Evolutionary conservation across 768 basidiomycete species (phyloP).

Genomic region (Lentinula lateritia): DNA sequence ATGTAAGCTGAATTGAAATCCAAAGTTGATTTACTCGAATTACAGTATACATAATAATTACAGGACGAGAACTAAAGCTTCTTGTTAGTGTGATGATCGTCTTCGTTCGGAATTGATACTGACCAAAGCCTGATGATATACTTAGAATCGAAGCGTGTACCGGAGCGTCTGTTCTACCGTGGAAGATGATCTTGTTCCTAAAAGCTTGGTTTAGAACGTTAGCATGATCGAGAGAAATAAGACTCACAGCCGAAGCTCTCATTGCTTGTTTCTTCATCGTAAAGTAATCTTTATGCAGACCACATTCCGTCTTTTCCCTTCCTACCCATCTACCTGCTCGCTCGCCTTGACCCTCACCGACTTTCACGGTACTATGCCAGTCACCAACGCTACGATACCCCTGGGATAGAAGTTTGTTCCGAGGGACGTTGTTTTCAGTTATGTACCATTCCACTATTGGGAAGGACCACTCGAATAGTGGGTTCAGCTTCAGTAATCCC

Average conservation of each 20-base stretch:
- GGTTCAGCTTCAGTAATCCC: conserved; percentile 91
- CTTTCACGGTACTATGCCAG: conserved; percentile 89
- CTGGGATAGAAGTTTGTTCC: conserved; percentile 80
- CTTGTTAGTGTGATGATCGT: neutral
- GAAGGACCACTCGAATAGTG: conserved; percentile 87
- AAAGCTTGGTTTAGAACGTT: neutral
- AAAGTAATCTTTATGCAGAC: conserved; percentile 89
- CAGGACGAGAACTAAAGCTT: no score
- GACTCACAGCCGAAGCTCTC: conserved; percentile 7
- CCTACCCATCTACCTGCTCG: conserved; percentile 91
- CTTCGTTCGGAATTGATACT: neutral
- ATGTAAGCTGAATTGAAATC: neutral
- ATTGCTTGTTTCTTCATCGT: conserved; percentile 58
- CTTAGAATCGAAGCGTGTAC: neutral
- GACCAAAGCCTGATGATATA: neutral
- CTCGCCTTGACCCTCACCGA: conserved; percentile 72
- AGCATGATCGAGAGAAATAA: neutral
- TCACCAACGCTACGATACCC: conserved; percentile 97
- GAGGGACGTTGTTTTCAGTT: conserved; percentile 74
- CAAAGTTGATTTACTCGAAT: neutral
- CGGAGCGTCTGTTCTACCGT: neutral
- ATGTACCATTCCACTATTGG: conserved; percentile 80
- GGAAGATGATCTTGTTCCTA: conserved; percentile 7
- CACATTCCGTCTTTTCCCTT: conserved; percentile 90
- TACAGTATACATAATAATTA: neutral